Percentiles rank a stretch among this genome's conserved stretches.
Evolutionary conservation across 768 basidiomycete species (phyloP).

Genomic region (Phallus indusiatus): DNA sequence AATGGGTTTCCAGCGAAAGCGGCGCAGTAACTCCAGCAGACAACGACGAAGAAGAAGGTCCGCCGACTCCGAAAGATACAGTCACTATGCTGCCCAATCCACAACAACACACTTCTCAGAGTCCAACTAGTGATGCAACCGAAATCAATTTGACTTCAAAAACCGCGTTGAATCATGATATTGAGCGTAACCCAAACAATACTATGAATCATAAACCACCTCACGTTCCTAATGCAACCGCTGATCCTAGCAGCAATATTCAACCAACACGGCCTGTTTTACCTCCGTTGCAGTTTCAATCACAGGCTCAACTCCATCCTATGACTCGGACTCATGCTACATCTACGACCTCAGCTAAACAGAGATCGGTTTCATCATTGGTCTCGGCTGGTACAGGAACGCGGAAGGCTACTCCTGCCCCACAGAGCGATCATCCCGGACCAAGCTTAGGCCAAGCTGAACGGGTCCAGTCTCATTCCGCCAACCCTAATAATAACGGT

Average conservation of each 20-base stretch:
- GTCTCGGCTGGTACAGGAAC: neutral
- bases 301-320: neutral
- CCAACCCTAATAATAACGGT: neutral
- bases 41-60: constrained; percentile 29
- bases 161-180: neutral
- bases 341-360: neutral
- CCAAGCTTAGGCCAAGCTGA: neutral
- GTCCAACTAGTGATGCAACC: neutral
- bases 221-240: neutral
- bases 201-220: neutral
- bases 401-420: neutral
- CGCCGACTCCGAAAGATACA: neutral
- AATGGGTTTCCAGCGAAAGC: constrained; percentile 73
- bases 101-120: neutral
- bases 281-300: neutral
- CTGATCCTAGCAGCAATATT: neutral
- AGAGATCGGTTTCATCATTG: neutral
- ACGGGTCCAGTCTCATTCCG: neutral
- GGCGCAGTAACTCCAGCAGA: constrained; percentile 60
- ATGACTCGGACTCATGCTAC: neutral
- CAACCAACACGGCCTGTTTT: neutral
- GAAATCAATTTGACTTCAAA: neutral
- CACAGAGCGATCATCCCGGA: neutral
- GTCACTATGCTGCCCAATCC: neutral
- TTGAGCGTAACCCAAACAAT: neutral